Conservation (phyloP, 2,329 filamentous ascomycete genomes). For the Fusarium sororula region DNA sequence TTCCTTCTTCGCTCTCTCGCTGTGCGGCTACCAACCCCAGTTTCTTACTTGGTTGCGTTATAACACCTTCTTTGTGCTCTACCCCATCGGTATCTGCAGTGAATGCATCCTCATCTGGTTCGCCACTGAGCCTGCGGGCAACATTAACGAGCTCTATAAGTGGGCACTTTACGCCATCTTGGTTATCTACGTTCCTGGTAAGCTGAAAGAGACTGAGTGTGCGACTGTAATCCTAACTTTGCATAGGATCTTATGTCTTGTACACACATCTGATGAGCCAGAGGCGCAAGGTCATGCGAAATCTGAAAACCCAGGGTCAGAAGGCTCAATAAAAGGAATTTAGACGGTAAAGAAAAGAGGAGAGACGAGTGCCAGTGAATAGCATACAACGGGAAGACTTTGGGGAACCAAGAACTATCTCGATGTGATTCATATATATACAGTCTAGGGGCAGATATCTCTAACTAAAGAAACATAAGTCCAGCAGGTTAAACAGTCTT, state of each 20-base stretch:
- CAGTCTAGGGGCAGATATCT: neutral
- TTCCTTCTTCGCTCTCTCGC: slow-evolving; percentile 83
- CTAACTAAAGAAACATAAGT: neutral
- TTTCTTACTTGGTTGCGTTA: slow-evolving; percentile 84
- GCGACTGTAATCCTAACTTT: neutral
- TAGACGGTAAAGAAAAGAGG: neutral
- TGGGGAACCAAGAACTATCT: neutral
- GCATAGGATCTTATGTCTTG: slow-evolving; percentile 76
- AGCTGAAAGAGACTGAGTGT: slow-evolving; percentile 44
- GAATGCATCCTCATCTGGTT: slow-evolving; percentile 84
- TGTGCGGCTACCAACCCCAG: slow-evolving; percentile 69
- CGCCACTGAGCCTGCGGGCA: slow-evolving; percentile 67
- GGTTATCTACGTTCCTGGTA: slow-evolving; percentile 82
- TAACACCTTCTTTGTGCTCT: slow-evolving; percentile 92
- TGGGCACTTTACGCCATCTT: slow-evolving; percentile 72
- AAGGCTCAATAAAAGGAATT: slow-evolving; percentile 48
- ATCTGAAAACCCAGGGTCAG: slow-evolving; percentile 59
- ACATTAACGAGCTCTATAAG: slow-evolving; percentile 59
- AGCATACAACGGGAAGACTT: neutral
- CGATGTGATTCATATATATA: neutral
- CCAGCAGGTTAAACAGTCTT: neutral
- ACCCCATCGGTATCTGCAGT: slow-evolving; percentile 89
- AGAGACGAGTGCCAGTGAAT: neutral
- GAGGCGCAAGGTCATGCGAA: slow-evolving; percentile 79
- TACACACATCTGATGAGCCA: slow-evolving; percentile 97